Percentiles rank a stretch among this genome's conserved stretches.
Conservation (phyloP, 2,329 filamentous ascomycete species). For the Arthrobotrys musiformis region DNA sequence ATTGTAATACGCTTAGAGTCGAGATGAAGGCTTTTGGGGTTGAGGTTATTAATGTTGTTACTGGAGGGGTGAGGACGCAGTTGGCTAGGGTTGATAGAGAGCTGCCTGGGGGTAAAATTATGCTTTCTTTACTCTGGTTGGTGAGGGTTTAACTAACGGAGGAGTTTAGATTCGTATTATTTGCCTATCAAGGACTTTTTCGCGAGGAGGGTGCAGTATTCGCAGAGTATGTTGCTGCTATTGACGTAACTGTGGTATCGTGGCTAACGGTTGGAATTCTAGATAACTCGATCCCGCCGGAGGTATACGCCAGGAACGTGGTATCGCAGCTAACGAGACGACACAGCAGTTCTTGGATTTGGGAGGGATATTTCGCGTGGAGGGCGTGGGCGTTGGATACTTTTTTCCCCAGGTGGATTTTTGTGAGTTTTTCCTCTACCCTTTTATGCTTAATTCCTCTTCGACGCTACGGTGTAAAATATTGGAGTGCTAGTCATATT, state of each 20-base stretch:
- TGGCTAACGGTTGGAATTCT: not conserved
- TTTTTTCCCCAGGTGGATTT: slow-evolving; percentile 58
- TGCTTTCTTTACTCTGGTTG: slow-evolving; percentile 15
- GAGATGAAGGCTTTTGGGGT: slow-evolving; percentile 62
- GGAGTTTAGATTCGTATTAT: slow-evolving; percentile 55
- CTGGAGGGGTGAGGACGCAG: slow-evolving; percentile 56
- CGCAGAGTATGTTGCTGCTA: slow-evolving; percentile 56
- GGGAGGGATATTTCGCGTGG: slow-evolving; percentile 56
- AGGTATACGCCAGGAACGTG: slow-evolving; percentile 56
- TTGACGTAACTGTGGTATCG: too few relatives aligned
- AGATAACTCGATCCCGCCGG: slow-evolving; percentile 56
- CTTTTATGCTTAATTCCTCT: not conserved
- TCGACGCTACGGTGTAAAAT: not conserved
- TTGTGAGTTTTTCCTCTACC: slow-evolving; percentile 49
- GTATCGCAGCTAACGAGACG: slow-evolving; percentile 56
- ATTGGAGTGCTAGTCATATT: not conserved
- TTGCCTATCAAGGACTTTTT: slow-evolving; percentile 56
- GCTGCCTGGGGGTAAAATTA: slow-evolving; percentile 21
- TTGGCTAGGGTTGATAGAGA: slow-evolving; percentile 51
- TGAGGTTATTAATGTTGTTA: slow-evolving; percentile 56
- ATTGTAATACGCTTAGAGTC: slow-evolving; percentile 64
- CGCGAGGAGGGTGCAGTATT: slow-evolving; percentile 48
- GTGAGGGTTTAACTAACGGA: not conserved
- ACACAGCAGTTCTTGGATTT: slow-evolving; percentile 55
- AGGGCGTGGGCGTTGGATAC: slow-evolving; percentile 56